Percentiles rank a stretch among this genome's conserved stretches.
Evolutionary conservation across 768 basidiomycete genomes (phyloP).

Genomic region (Phanerodontia chrysosporium): DNA sequence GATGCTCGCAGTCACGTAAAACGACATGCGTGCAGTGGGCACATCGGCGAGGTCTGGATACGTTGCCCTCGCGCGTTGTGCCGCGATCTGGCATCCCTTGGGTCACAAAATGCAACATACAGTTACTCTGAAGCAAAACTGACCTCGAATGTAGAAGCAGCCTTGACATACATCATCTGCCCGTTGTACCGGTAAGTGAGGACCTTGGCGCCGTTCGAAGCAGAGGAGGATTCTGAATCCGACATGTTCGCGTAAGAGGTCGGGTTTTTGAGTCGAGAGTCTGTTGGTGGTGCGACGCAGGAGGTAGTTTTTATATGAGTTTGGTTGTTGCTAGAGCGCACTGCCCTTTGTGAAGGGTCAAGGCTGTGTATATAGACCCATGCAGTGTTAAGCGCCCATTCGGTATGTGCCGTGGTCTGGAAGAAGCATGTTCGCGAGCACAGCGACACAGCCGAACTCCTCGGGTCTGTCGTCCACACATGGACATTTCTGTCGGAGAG

Average conservation of each 20-base stretch:
- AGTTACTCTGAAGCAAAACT: neutral
- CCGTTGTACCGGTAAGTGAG: slow-evolving; percentile 24
- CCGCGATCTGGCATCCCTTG: neutral
- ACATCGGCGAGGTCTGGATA: neutral
- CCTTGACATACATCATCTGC: slow-evolving; percentile 25
- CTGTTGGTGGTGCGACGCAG: no score
- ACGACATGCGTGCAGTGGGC: neutral
- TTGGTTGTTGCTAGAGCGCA: no score
- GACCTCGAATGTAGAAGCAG: slow-evolving; percentile 18
- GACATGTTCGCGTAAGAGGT: neutral
- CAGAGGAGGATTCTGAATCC: neutral
- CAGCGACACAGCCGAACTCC: no score
- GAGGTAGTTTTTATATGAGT: no score
- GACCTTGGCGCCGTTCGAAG: slow-evolving; percentile 6
- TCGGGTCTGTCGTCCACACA: no score
- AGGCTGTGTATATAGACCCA: no score
- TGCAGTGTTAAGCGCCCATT: no score
- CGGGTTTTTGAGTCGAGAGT: neutral
- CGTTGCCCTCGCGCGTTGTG: neutral
- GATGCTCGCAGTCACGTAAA: neutral
- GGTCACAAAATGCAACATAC: slow-evolving; percentile 7
- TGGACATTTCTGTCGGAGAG: no score
- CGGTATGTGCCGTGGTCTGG: no score
- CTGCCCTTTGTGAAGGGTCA: no score
- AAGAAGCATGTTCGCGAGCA: no score